Evolutionary conservation across 2,329 filamentous ascomycete genomes (phyloP), one percentile per base, ranked within the genome.

Genomic region (Cordyceps fumosorosea): DNA sequence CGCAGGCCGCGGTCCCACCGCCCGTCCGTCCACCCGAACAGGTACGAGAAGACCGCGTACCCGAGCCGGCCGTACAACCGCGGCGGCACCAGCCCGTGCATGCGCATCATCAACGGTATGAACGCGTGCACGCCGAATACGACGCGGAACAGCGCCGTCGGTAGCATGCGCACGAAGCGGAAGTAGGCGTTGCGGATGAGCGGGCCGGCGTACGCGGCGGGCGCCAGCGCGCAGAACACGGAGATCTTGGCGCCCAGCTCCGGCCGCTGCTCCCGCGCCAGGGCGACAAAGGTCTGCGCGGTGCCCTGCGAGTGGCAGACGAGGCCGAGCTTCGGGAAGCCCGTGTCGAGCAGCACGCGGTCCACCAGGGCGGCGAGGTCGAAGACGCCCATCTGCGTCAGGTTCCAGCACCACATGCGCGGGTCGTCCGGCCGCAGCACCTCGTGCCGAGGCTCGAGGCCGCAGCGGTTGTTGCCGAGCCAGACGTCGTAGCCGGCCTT

Each of bases 341-440:
- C 88, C 0, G 93, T 97, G 75, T 96, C 89, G 45, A 81, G 82
- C 2, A 96, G 80, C 1, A 97, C 90, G 6, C 90, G 86, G 0
- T 89, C 90, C 1, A 89, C 83, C 40, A 97, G 81, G 0, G 93
- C 92, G 0, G 93, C 83, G 3, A 98, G 81, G 71, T 98, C 93
- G 71, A 96, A 85, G 1, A 93, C 88, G 3, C 92, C 93, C 89
- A 97, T 96, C 70, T 96, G 91, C 0, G 90, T 85, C 61, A 97
- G 96, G 67, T 96, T 96, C 93, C 93, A 98, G 47, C 88, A 86
- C 93, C 93, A 97, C 90, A 97, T 96, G 34, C 92, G 84, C 1
- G 93, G 93, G 70, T 98, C 93, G 3, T 78, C 78, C 66, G 89
- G 86, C 2, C 84, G 76, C 45, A 97, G 82, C 24, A 87, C 75